Conservation (phyloP, 2,329 filamentous ascomycete genomes). For the Xenoacremonium recifei region DNA sequence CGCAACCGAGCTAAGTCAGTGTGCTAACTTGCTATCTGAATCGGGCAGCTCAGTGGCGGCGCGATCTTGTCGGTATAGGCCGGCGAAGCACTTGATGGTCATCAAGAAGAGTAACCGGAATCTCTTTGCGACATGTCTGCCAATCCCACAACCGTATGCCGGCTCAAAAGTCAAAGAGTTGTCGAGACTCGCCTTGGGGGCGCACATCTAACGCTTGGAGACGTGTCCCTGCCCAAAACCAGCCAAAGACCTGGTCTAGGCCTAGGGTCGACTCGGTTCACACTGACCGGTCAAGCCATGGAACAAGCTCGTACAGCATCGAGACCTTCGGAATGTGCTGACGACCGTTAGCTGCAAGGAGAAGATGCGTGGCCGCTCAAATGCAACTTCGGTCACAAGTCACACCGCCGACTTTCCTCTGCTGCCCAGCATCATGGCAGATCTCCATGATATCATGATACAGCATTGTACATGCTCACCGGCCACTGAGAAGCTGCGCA, state of each 20-base stretch:
- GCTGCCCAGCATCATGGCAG: slow-evolving; percentile 1
- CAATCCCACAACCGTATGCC: too few species aligned
- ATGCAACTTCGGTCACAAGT: slow-evolving; percentile 3
- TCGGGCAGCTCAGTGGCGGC: too few species aligned
- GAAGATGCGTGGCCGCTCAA: background rate
- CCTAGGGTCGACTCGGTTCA: too few species aligned
- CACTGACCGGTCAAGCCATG: slow-evolving; percentile 1
- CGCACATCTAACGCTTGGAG: background rate
- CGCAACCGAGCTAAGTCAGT: too few species aligned
- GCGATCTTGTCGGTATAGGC: too few species aligned
- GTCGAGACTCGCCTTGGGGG: too few species aligned
- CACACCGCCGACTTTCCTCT: background rate
- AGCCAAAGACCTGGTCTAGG: too few species aligned
- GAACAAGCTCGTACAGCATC: slow-evolving; percentile 1
- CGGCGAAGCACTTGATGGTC: too few species aligned
- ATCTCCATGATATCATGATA: slow-evolving; percentile 33
- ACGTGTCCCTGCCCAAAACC: slow-evolving; percentile 12
- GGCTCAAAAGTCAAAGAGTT: too few species aligned
- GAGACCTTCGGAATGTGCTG: slow-evolving; percentile 3
- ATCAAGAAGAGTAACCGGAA: too few species aligned
- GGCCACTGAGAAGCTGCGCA: slow-evolving; percentile 15
- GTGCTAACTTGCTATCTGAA: too few species aligned
- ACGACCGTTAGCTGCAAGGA: background rate
- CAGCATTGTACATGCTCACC: slow-evolving; percentile 19
- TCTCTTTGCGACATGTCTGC: too few species aligned